Evolutionary conservation across 768 basidiomycete genomes (phyloP).

Genomic region (Amanita inopinata): DNA sequence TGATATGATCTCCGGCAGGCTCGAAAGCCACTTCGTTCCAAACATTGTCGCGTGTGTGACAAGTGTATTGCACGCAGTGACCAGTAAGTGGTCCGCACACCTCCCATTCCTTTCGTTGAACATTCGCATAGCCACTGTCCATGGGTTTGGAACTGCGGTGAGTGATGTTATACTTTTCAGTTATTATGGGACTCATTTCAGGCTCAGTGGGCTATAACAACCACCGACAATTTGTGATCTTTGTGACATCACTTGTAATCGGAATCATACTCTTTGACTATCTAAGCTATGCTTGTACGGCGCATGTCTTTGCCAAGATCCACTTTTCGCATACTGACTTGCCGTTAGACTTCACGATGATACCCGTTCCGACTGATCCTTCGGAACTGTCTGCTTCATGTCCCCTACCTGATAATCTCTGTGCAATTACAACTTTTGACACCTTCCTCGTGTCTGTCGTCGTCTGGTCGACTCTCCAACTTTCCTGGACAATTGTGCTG

Average conservation of each 20-base stretch:
- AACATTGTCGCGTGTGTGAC: constrained; percentile 90
- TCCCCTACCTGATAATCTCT: constrained; percentile 58
- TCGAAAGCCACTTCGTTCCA: constrained; percentile 85
- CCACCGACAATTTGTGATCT: constrained; percentile 93
- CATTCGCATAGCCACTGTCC: constrained; percentile 74
- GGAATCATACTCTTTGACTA: constrained; percentile 79
- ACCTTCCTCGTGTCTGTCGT: constrained; percentile 78
- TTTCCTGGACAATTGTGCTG: constrained; percentile 89
- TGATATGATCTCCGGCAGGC: constrained; percentile 33
- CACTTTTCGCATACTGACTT: not conserved
- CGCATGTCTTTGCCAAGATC: constrained; percentile 5
- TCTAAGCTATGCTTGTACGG: constrained; percentile 74
- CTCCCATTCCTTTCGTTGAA: constrained; percentile 5
- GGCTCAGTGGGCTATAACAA: constrained; percentile 78
- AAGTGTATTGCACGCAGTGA: constrained; percentile 86
- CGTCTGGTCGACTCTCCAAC: constrained; percentile 83
- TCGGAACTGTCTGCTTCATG: constrained; percentile 48
- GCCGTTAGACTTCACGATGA: constrained; percentile 44
- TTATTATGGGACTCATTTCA: not conserved
- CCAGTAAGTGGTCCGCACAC: constrained; percentile 51
- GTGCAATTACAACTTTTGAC: constrained; percentile 62
- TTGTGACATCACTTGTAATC: constrained; percentile 75
- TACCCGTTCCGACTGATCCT: constrained; percentile 27
- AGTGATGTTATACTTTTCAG: constrained; percentile 17
- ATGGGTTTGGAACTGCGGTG: constrained; percentile 99